phyloP scores from a whole-genome alignment of 257 asterid species.

The Gentiana straminea region DNA sequence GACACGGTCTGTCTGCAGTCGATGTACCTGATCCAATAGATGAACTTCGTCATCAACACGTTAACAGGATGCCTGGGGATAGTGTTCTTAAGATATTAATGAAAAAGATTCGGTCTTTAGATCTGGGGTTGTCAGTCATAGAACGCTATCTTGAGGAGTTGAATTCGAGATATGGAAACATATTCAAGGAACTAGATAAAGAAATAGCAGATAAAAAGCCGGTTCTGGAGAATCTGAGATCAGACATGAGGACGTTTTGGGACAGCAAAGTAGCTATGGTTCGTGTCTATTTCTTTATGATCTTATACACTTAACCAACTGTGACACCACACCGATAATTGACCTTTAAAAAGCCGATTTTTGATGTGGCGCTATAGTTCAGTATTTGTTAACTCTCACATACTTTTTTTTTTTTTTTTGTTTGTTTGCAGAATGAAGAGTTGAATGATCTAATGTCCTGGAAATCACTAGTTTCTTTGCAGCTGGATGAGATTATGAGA shows the following conservation, averaged over 20 bases:
- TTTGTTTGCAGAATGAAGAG: conserved; percentile 56
- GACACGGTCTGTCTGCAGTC: conserved; percentile 22
- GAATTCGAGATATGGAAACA: conserved; percentile 55
- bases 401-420: neutral
- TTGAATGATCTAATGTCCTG: conserved; percentile 54
- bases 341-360: too few species aligned
- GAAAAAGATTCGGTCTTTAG: conserved; percentile 80
- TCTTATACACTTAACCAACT: too few species aligned
- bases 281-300: conserved; percentile 14
- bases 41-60: conserved; percentile 59
- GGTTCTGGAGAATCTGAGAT: conserved; percentile 46
- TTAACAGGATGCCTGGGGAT: conserved; percentile 93
- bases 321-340: too few species aligned
- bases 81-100: conserved; percentile 88
- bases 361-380: too few species aligned
- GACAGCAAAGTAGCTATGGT: conserved; percentile 70
- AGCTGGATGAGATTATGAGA: conserved; percentile 48
- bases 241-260: conserved; percentile 47
- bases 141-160: conserved; percentile 82
- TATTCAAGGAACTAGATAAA: conserved; percentile 50
- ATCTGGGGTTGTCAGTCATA: conserved; percentile 67
- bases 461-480: conserved; percentile 66
- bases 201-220: conserved; percentile 49
- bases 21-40: conserved; percentile 69
- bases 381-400: too few species aligned